Base-by-base conservation (phyloP, 306 rosid genomes). In the Prunus davidiana region DNA sequence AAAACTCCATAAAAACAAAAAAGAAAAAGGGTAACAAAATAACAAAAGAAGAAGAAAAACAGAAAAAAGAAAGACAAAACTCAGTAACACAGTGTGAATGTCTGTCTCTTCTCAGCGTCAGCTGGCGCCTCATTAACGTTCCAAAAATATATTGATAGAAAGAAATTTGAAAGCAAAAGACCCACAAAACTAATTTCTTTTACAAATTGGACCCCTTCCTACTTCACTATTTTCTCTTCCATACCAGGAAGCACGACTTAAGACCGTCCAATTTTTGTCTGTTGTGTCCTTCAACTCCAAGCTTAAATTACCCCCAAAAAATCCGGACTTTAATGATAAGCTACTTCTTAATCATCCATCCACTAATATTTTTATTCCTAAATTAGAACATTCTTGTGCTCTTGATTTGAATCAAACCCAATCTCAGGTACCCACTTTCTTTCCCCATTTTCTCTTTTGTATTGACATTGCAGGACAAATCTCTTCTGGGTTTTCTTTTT, bases 181-280 rank as follows among this genome's bases (percentile, higher is more conserved):
- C 63, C 70, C 49, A 50, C 38, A 18, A 24, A 34, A 67, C 66
- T 57, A 61, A 38, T 43, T 49, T 20, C 24, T n/a, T 41, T 69
- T 46, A 49, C 67, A 52, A 61, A 46, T 60, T 25, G 52, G 74
- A 77, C 69, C 68, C 19, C 67, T 22, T 66, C 77, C 12, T 16
- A 71, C 49, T 43, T 64, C 43, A 55, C 18, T 30, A 18, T 62
- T 74, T 62, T 15, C 25, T 13, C 24, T 78, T 25, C 14, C 13
- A 11, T 13, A 4, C 18, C 55, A 14, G 52, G 57, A 60, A 71
- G 46, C 54, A 28, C 52, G 56, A 78, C 61, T 67, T 69, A 75
- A 78, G 54, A 52, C 65, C 79, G 30, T 77, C 85, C 75, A 79
- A 7, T 86, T 83, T 85, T 81, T 81, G 22, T 62, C 79, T 12